These are phyloP conservation scores for Neophaeococcomyces aloes DNA, from an alignment of 2,329 filamentous ascomycete genomes.

Conservation along the genomic window DNA sequence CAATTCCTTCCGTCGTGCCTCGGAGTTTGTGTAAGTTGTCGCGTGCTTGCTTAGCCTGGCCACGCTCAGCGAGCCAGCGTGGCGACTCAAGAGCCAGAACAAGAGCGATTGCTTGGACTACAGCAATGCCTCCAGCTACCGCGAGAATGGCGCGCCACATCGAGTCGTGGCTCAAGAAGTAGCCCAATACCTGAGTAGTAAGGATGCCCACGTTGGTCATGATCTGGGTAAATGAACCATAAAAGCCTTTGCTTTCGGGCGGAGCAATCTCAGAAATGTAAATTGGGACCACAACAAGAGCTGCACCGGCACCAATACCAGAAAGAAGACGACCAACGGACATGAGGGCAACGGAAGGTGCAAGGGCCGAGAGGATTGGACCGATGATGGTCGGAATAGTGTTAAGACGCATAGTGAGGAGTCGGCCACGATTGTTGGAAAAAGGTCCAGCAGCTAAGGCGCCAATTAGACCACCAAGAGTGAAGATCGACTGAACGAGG, in stretches of 20 bases:
- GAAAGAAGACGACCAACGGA: conserved; percentile 65
- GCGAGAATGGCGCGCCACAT: conserved; percentile 78
- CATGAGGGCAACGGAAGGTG: conserved; percentile 57
- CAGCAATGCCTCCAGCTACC: conserved; percentile 57
- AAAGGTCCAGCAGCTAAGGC: conserved; percentile 70
- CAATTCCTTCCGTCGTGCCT: conserved; percentile 57
- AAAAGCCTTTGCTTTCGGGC: conserved; percentile 62
- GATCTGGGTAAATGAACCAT: conserved; percentile 77
- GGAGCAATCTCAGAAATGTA: conserved; percentile 91
- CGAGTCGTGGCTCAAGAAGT: conserved; percentile 68
- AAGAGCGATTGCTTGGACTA: conserved; percentile 59
- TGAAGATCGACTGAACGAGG: conserved; percentile 81
- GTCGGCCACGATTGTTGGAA: conserved; percentile 65
- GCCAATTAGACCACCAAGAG: conserved; percentile 74
- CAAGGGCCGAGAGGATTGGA: conserved; percentile 62
- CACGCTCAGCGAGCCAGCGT: conserved; percentile 65
- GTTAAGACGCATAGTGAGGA: conserved; percentile 65
- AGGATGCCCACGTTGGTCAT: conserved; percentile 90
- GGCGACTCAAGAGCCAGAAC: conserved; percentile 76
- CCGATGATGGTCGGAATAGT: conserved; percentile 67
- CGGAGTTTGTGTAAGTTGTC: conserved; percentile 64
- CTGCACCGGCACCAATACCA: conserved; percentile 74
- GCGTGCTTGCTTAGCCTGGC: conserved; percentile 51
- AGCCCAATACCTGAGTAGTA: conserved; percentile 70
- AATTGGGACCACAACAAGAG: conserved; percentile 85